phyloP scores from a whole-genome alignment of 169 alveolate species.

The Cystoisospora suis region DNA sequence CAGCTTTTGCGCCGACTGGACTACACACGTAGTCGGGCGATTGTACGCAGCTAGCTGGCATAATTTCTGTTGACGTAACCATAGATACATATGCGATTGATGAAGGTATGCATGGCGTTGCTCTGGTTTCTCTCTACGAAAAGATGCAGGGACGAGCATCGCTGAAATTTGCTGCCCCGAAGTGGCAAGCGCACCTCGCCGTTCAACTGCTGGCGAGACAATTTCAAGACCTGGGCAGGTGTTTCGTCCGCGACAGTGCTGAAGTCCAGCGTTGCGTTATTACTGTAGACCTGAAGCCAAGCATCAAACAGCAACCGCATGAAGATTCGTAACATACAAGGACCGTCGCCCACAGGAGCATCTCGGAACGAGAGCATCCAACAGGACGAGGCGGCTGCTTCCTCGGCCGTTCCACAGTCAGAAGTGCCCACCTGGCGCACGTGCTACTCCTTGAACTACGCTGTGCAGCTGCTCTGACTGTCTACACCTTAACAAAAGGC shows the following conservation, averaged over 20 bases:
- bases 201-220: neutral
- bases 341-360: too few species aligned
- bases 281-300: neutral
- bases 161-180: conserved; percentile 25
- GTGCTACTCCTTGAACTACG: too few species aligned
- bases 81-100: conserved; percentile 10
- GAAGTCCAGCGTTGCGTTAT: conserved; percentile 9
- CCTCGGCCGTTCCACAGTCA: too few species aligned
- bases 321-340: too few species aligned
- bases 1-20: too few species aligned
- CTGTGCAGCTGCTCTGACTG: too few species aligned
- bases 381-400: too few species aligned
- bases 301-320: neutral
- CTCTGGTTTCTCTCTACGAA: conserved; percentile 11
- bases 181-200: conserved; percentile 30
- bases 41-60: neutral
- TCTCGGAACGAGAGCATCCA: too few species aligned
- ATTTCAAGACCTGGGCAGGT: conserved; percentile 13
- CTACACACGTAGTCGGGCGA: too few species aligned
- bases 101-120: neutral
- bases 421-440: too few species aligned
- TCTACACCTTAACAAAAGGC: too few species aligned
- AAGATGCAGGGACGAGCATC: conserved; percentile 18
- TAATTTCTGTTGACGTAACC: conserved; percentile 24
- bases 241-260: conserved; percentile 28